Evolutionary conservation across 345 rosid species (phyloP).

Genomic region (Firmiana major): DNA sequence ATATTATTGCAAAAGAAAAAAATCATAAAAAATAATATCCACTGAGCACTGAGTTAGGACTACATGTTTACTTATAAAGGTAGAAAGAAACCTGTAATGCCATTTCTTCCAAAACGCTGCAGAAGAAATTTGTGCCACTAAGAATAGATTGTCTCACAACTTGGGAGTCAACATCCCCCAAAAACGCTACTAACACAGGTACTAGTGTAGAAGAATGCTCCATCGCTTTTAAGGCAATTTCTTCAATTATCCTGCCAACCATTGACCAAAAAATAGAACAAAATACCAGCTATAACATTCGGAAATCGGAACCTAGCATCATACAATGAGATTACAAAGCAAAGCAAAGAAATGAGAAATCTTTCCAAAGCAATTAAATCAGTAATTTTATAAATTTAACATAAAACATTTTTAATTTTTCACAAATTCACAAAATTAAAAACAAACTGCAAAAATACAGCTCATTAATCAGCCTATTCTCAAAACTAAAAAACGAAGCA

Average conservation of each 20-base stretch:
- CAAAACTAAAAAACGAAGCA: not conserved
- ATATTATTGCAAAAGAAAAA: not conserved
- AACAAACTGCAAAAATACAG: not conserved
- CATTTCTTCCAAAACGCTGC: conserved; percentile 65
- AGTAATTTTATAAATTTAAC: too few relatives aligned
- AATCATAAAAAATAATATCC: not conserved
- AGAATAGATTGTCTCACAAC: conserved; percentile 67
- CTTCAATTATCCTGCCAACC: conserved; percentile 76
- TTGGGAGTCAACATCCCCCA: conserved; percentile 52
- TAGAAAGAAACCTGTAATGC: conserved; percentile 59
- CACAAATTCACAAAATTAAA: not conserved
- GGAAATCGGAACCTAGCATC: not conserved
- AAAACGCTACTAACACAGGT: conserved; percentile 54
- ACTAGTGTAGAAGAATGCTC: conserved; percentile 53
- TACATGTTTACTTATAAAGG: not conserved
- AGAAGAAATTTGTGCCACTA: conserved; percentile 53
- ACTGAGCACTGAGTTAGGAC: not conserved
- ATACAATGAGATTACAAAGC: not conserved
- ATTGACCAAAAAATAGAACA: not conserved
- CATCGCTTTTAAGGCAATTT: conserved; percentile 60
- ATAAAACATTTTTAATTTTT: not conserved
- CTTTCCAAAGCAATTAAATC: conserved; percentile 10
- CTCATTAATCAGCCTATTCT: not conserved
- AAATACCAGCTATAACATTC: not conserved
- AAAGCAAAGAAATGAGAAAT: too few relatives aligned